Evolutionary conservation across 768 basidiomycete genomes (phyloP), one percentile per base, ranked within the genome.

Genomic region (Atractiella rhizophila): DNA sequence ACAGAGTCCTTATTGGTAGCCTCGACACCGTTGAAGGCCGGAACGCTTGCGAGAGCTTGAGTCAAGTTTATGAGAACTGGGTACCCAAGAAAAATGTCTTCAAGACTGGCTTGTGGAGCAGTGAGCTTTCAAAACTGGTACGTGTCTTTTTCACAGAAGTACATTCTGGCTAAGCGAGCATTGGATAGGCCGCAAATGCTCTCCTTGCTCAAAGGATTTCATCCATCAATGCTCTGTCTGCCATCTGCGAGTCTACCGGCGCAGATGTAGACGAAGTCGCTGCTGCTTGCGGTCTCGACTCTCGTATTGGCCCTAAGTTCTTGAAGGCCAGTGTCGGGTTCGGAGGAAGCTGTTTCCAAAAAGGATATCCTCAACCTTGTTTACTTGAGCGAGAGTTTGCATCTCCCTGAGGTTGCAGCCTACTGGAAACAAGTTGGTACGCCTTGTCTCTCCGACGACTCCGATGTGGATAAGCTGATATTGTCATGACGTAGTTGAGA

Each of bases 121-220:
- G 88, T 2, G 91, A 98, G 61, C 71, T 98, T 21, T 80, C 86
- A 48, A 98, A 98, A 66, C 73, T 98, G 47, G 54, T 56, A 40
- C 18, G 55, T 39, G 5, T 27, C 16, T 15, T 21, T 21, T 16
- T 10, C 27, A 19, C 27, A 16, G 24, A 35, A 28, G 11, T 39
- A 30, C 11, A 24, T 15, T 29, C 18, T 11, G 20, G 20, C 35
- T 12, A 40, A 12, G 12, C 38, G 10, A 12, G 20, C 15, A 40
- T 16, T 4, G 18, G 24, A n/a, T 36, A 56, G 55, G 91, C 91
- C 9, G 91, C 91, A 40, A 98, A 98, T 58, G 91, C 91, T 44
- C 86, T 98, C 83, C 75, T 98, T 45, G 91, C 91, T 7, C 91
- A 98, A 60, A 79, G 91, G 47, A 98, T 98, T 59, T 96, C 88